These are phyloP conservation scores for Rhizopus microsporus DNA, from an alignment of 371 early-diverging fungal species.

Conservation along the genomic window DNA sequence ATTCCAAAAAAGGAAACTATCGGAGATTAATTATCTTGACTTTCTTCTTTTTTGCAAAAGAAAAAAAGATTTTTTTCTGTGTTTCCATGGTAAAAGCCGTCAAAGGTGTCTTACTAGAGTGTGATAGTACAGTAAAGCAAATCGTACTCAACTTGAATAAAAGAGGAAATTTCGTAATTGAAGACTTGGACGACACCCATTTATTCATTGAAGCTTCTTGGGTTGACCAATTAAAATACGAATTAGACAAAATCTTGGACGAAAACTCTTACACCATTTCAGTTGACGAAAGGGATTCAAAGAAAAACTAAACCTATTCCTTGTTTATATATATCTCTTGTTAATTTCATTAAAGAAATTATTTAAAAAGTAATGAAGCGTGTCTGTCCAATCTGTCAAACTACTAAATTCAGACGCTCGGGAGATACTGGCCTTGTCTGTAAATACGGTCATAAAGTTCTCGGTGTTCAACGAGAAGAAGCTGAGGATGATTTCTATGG, in stretches of 20 bases:
- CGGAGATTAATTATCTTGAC: too few relatives aligned
- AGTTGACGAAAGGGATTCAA: slow-evolving; percentile 46
- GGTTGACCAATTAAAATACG: slow-evolving; percentile 62
- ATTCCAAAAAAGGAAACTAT: too few relatives aligned
- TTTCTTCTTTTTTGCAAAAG: too few relatives aligned
- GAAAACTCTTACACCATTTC: slow-evolving; percentile 71
- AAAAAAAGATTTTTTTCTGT: slow-evolving; percentile 4
- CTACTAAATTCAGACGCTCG: slow-evolving; percentile 21
- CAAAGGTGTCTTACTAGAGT: slow-evolving; percentile 52
- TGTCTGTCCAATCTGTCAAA: slow-evolving; percentile 26
- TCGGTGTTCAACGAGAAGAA: slow-evolving; percentile 25
- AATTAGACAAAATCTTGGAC: slow-evolving; percentile 78
- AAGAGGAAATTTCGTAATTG: slow-evolving; percentile 76
- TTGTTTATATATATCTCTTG: neutral
- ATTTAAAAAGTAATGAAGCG: slow-evolving; percentile 13
- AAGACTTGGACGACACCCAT: slow-evolving; percentile 87
- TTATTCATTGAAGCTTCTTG: slow-evolving; percentile 75
- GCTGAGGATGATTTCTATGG: slow-evolving; percentile 9
- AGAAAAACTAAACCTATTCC: slow-evolving; percentile 15
- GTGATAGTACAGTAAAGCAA: slow-evolving; percentile 84
- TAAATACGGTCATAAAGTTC: slow-evolving; percentile 38
- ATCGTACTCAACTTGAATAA: slow-evolving; percentile 77
- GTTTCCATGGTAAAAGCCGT: slow-evolving; percentile 51
- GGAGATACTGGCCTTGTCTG: slow-evolving; percentile 23
- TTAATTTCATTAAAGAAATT: slow-evolving; percentile 5